A percentile compares a stretch with the other conserved stretches of the same genome.
Conservation (phyloP, 257 asterid genomes). For the Primulina eburnea region DNA sequence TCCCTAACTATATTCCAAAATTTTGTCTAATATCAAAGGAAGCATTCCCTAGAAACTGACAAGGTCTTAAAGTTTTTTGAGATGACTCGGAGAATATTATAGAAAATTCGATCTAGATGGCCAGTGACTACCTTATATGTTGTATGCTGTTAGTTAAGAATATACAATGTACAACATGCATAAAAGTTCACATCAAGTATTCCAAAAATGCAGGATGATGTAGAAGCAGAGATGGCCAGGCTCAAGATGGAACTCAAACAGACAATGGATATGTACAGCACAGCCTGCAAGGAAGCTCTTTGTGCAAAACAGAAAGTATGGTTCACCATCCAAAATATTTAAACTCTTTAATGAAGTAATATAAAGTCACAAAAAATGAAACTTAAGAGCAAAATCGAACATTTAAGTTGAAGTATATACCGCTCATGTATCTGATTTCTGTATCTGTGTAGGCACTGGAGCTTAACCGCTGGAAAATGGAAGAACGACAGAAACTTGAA, state of each 20-base stretch:
- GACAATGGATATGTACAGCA: conserved; percentile 2
- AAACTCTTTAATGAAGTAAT: background rate
- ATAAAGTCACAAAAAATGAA: background rate
- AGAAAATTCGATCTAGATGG: background rate
- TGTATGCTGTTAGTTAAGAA: background rate
- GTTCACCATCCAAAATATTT: background rate
- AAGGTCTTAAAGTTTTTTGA: background rate
- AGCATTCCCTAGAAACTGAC: background rate
- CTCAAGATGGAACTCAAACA: background rate
- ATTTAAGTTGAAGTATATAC: background rate
- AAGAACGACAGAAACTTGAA: conserved; percentile 19
- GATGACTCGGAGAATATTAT: background rate
- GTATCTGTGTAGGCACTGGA: conserved; percentile 4
- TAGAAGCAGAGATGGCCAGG: background rate
- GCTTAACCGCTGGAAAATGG: conserved; percentile 25
- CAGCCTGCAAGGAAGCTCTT: conserved; percentile 4
- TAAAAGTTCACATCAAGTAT: too few relatives aligned
- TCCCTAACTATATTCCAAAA: background rate
- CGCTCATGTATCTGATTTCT: background rate
- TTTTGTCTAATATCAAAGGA: background rate
- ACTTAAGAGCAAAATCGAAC: background rate
- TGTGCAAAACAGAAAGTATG: background rate
- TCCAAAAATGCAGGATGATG: background rate
- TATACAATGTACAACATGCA: background rate
- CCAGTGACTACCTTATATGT: background rate